Evolutionary conservation across 345 rosid species (phyloP).

Genomic region (Gossypium sturtianum): DNA sequence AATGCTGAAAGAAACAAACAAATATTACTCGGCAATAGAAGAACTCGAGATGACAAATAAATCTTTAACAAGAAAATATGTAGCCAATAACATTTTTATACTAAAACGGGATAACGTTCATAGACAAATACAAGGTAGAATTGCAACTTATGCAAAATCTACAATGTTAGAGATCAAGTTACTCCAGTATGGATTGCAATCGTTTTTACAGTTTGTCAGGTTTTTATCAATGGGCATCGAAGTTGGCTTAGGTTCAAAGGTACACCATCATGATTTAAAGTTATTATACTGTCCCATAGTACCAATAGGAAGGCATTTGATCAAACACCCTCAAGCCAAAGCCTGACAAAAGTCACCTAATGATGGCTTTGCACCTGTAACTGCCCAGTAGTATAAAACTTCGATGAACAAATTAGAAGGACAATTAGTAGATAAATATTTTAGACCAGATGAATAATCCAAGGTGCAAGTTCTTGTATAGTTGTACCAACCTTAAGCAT

Average conservation of each 20-base stretch:
- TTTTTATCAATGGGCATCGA: neutral
- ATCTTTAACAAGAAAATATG: neutral
- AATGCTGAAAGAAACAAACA: neutral
- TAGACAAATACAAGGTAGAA: neutral
- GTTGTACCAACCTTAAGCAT: conserved; percentile 57
- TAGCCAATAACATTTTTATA: neutral
- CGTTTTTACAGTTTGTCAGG: neutral
- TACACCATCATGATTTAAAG: neutral
- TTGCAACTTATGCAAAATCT: neutral
- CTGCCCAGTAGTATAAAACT: neutral
- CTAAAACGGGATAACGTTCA: neutral
- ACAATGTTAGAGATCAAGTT: neutral
- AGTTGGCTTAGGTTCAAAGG: neutral
- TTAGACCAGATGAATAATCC: neutral
- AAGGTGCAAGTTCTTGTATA: neutral
- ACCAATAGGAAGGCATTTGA: neutral
- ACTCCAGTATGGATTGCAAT: neutral
- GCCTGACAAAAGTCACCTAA: neutral
- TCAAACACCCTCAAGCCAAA: neutral
- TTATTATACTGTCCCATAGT: neutral
- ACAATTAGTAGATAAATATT: neutral
- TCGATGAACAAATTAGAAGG: neutral
- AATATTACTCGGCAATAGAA: neutral
- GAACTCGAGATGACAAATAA: neutral
- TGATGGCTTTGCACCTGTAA: neutral